Evolutionary conservation across 2,329 filamentous ascomycete genomes (phyloP).

Genomic region (Anthostomella pinea): DNA sequence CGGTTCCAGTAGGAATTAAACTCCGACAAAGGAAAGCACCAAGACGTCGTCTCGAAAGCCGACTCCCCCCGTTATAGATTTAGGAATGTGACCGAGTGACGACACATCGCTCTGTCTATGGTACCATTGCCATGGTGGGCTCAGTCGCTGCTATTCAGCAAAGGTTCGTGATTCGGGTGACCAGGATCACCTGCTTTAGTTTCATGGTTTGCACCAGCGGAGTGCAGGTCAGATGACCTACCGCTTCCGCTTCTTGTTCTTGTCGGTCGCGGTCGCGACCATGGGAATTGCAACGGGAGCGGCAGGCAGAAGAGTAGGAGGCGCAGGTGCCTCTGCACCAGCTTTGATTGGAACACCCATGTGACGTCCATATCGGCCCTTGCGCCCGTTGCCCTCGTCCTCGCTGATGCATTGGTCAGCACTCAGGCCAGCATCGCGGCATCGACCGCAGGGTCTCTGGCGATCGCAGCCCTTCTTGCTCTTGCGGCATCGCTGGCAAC

Average conservation of each 20-base stretch:
- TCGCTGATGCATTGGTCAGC: constrained; percentile 95
- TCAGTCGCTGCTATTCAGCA: too few species aligned
- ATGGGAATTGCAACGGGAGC: constrained; percentile 46
- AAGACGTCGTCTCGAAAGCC: constrained; percentile 12
- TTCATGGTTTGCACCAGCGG: not conserved
- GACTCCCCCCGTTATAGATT: constrained; percentile 10
- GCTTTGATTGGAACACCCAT: constrained; percentile 66
- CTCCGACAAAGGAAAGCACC: constrained; percentile 19
- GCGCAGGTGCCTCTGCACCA: constrained; percentile 44
- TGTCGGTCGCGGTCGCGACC: constrained; percentile 44
- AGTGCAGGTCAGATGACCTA: constrained; percentile 27
- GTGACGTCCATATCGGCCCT: constrained; percentile 80
- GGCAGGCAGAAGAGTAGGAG: constrained; percentile 35
- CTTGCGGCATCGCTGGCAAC: constrained; percentile 97
- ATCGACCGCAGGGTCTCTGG: constrained; percentile 90
- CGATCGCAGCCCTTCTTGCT: constrained; percentile 99
- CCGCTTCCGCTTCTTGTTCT: constrained; percentile 62
- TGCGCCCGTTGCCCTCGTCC: constrained; percentile 95
- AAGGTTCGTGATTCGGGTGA: too few species aligned
- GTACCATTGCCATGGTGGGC: too few species aligned
- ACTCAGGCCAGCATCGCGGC: constrained; percentile 91
- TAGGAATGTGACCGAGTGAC: constrained; percentile 8
- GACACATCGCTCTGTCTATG: too few species aligned
- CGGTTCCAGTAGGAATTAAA: constrained; percentile 21
- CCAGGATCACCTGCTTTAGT: too few species aligned